Percentiles rank a stretch among this genome's conserved stretches.
Evolutionary conservation across 2,329 filamentous ascomycete genomes (phyloP).

Genomic region (Diaporthe batatas): DNA sequence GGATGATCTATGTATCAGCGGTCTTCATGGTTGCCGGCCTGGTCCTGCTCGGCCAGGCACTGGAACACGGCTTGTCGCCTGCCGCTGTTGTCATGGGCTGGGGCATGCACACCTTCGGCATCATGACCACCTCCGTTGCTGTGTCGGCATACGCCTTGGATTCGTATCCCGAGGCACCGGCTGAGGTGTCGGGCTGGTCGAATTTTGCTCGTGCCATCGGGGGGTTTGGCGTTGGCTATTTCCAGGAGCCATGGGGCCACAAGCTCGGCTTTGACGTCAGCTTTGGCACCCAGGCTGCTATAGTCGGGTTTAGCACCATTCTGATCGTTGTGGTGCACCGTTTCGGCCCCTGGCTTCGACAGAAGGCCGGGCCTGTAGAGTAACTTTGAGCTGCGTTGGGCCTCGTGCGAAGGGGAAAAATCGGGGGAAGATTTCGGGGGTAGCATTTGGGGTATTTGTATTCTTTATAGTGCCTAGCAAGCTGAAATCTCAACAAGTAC

Average conservation of each 20-base stretch:
- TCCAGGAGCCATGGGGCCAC: constrained; percentile 59
- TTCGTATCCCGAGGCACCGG: constrained; percentile 62
- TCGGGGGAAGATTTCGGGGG: too few species aligned
- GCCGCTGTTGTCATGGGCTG: constrained; percentile 59
- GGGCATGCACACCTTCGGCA: constrained; percentile 59
- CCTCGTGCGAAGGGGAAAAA: too few species aligned
- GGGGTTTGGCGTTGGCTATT: constrained; percentile 63
- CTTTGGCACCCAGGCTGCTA: constrained; percentile 30
- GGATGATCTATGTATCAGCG: constrained; percentile 55
- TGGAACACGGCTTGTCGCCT: constrained; percentile 58
- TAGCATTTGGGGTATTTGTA: too few species aligned
- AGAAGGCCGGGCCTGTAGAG: not conserved
- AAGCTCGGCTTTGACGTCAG: constrained; percentile 19
- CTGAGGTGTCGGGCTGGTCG: constrained; percentile 61
- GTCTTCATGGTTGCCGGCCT: constrained; percentile 58
- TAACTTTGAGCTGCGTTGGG: too few species aligned
- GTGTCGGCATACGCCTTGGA: constrained; percentile 63
- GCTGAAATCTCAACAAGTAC: too few species aligned
- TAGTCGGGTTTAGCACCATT: constrained; percentile 12
- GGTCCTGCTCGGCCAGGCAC: constrained; percentile 58
- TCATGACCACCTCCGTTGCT: constrained; percentile 62
- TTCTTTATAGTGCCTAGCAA: too few species aligned
- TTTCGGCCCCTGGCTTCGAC: constrained; percentile 20
- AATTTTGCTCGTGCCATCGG: constrained; percentile 54
- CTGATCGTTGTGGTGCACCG: constrained; percentile 5